These are phyloP conservation scores for Copromyces sp. DNA, from an alignment of 495 filamentous ascomycete genomes.

Conservation along the genomic window DNA sequence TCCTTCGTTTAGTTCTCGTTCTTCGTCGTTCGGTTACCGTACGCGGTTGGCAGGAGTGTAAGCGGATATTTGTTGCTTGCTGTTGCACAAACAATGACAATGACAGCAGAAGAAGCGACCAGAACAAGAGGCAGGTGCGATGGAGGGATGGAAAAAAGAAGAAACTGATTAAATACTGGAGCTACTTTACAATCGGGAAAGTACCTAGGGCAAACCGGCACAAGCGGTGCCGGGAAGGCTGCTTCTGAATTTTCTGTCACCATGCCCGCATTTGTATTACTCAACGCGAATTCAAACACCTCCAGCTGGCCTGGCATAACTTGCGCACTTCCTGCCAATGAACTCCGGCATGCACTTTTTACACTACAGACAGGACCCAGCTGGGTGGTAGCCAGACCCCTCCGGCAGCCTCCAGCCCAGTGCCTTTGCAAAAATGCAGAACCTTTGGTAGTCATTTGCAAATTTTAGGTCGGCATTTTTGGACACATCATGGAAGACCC, in stretches of 20 bases:
- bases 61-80: not conserved
- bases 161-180: not conserved
- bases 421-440: not conserved
- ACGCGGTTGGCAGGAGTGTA: not conserved
- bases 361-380: not conserved
- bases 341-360: not conserved
- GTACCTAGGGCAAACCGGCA: not conserved
- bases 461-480: not conserved
- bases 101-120: not conserved
- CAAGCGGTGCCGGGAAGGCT: not conserved
- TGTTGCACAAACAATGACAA: not conserved
- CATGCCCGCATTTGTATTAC: conserved; percentile 1
- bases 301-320: not conserved
- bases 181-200: not conserved
- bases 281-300: not conserved
- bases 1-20: not conserved
- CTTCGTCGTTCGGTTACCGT: not conserved
- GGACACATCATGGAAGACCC: not conserved
- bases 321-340: not conserved
- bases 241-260: not conserved
- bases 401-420: not conserved
- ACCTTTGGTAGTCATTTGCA: not conserved
- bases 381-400: not conserved
- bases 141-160: not conserved
- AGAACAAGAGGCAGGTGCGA: not conserved